Evolutionary conservation across 306 rosid species (phyloP), one percentile per base, ranked within the genome.

Genomic region (Glycine soja): DNA sequence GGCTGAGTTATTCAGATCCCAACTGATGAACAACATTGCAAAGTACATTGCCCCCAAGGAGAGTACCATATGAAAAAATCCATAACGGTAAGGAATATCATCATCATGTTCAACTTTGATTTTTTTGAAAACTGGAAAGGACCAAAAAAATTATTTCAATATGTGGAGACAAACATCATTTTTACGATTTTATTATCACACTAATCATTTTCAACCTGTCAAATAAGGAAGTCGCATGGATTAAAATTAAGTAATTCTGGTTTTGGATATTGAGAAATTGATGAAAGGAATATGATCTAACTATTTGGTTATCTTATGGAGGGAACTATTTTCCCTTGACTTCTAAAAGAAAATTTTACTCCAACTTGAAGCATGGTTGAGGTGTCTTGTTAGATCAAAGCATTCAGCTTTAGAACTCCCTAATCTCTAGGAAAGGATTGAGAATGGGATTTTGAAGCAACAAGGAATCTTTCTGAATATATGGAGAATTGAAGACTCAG

Each of bases 21-120:
- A 94, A 80, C 97, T 94, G 87, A 92, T 90, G 89, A 94, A 92
- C 58, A 94, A 70, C 97, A 94, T 94, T 10, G 97, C 95, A 69
- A 94, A 94, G 83, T 94, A 92, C 98, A 90, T 91, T 74, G 97
- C 85, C 14, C 97, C 98, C 63, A 94, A 76, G 81, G 98, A 91
- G 88, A 94, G 92, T 18, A 90, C 85, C 81, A 94, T 61, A 71
- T 94, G 98, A 85, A 92, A 90, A 79, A 92, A 91, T 65, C 93
- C 98, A 52, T 91, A 92, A 45, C 75, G 87, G 89, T 92, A 92
- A 34, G 97, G 97, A 12, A 92, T 79, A 50, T 84, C 94, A 77
- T 89, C 91, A 7, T 88, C 97, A 52, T 89, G 80, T 81, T 85
- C 81, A 24, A 64, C 88, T 80, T 84, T 72, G 38, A n/a, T n/a